Evolutionary conservation across 2,329 filamentous ascomycete genomes (phyloP), one percentile per base, ranked within the genome.

Genomic region (Pyrenophora seminiperda): DNA sequence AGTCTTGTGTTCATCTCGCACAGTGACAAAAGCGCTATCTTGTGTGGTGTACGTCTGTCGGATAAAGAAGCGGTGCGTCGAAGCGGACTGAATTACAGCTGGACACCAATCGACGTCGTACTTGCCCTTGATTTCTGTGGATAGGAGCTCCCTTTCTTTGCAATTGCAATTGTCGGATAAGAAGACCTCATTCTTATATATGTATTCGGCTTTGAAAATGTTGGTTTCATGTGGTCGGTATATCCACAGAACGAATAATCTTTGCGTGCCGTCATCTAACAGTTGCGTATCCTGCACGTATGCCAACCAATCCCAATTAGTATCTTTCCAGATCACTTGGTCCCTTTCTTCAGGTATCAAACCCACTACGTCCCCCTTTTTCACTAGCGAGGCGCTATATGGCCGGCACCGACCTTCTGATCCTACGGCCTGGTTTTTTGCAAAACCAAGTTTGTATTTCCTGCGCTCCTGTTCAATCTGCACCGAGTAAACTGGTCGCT

Each of bases 81-180:
- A n/a, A n/a, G n/a, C 73, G 0, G 61, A 34, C 0, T 75, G 66
- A 0, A 83, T 80, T 1, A 71, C 68, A 0, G 78, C 78, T 5
- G 83, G 82, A 71, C 83, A 86, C 53, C 73, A 79, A 2, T 82
- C 77, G 0, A 92, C 79, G 0, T 77, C 56, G 32, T 88, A 81
- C 1, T 81, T 81, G 0, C 77, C 78, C 0, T 84, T 62, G 0
- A 91, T 75, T 27, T 90, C 80, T 0, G 79, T 70, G 1, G 80
- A 77, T 0, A 76, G 58, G 3, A 90, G 76, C 20, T 78, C 77
- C 0, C 73, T 65, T 14, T 81, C 76, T 0, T 75, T 67, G 54
- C 90, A 94, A 1, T 86, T 88, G 72, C 90, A 93, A 50, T 91
- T 84, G 41, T 91, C 83, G 0, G 86, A 90, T 0, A 93, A 72